Evolutionary conservation across 208 protist species (phyloP), one percentile per base, ranked within the genome.

Genomic region (Entamoeba histolytica): DNA sequence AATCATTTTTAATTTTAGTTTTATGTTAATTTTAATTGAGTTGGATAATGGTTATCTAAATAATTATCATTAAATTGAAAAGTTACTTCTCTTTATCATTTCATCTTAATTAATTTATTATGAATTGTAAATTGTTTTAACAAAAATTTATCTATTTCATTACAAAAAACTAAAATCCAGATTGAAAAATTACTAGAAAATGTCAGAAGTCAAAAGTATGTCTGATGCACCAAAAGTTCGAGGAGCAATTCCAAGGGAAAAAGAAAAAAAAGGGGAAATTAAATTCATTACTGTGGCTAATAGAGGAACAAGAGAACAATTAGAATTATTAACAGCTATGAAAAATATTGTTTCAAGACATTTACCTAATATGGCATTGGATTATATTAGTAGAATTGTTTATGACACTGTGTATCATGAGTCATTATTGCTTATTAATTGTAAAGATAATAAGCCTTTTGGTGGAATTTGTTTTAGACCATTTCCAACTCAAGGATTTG

Each of bases 351-450:
- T 87, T 39, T 87, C 61, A 28, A 28, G 61, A 87, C 61, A 87
- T 87, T 87, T 87, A 23, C 92, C 92, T 44, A 93, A 93, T 49
- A 93, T 93, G 92, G 49, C 92, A 49, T 31, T 49, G n/a, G 57
- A 73, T 19, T 93, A 93, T 87, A 93, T 93, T 44, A 35, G 17
- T 91, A 23, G 92, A 35, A 78, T 93, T 49, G 92, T 93, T 5
- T 93, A 49, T 78, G 92, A 93, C 6, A 8, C 50, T 15, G 7
- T 35, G 0, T 57, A 91, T 50, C 49, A 78, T 15, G 92, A 87
- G 5, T 87, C 61, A 35, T 49, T 49, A 4, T 55, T 57, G 49
- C 23, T 92, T 28, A 55, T 57, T n/a, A 49, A 39, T 55, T 28
- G 28, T 35, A 87, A 87, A 87, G 61, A 87, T 8, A 87, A 87